Base-by-base conservation (phyloP, 2,329 filamentous ascomycete species). In the Aspergillus neotritici region DNA sequence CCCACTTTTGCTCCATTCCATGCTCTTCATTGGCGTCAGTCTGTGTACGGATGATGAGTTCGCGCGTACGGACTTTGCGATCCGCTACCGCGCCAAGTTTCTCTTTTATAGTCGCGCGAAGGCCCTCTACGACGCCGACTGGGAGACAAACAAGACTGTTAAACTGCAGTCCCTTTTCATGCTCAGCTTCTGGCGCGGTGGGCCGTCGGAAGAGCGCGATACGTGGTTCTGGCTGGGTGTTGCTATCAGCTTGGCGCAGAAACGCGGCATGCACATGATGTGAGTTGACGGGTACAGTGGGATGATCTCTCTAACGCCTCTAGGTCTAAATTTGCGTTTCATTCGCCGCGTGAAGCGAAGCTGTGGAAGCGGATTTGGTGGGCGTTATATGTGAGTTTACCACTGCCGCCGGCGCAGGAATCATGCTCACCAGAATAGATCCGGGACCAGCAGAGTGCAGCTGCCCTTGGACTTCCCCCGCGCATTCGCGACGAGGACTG, bases 111-210 rank as follows among this genome's bases (percentile, higher is more conserved):
- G 69, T 3, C 59, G 72, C 1, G 73, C 75, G 0, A 71, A 75
- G 44, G 66, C 72, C 11, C 67, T 79, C 0, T 78, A 75, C 37
- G 74, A 79, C 47, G 71, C 73, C 0, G 75, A 76, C 17, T 74
- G 68, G 55, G 76, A 79, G 51, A 69, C 68, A 12, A 70, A 77
- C 32, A 73, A 73, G 33, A 63, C 76, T 0, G 70, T 66, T 0
- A 67, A 76, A 4, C 65, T 78, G 0, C 75, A 77, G 52, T 67
- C 72, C 1, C 51, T 79, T 2, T 78, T 79, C 49, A 56, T 79
- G 25, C 67, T 79, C 62, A 78, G 75, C 50, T 79, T 77, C 47
- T 79, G 75, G 76, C 63, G 75, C 13, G 73, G 71, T 6, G 71
- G 71, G 0, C 72, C 75, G 0, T 61, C 65, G 0, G 68, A 73